phyloP scores from a whole-genome alignment of 2,329 filamentous ascomycete genomes.

The Periconia macrospinosa region DNA sequence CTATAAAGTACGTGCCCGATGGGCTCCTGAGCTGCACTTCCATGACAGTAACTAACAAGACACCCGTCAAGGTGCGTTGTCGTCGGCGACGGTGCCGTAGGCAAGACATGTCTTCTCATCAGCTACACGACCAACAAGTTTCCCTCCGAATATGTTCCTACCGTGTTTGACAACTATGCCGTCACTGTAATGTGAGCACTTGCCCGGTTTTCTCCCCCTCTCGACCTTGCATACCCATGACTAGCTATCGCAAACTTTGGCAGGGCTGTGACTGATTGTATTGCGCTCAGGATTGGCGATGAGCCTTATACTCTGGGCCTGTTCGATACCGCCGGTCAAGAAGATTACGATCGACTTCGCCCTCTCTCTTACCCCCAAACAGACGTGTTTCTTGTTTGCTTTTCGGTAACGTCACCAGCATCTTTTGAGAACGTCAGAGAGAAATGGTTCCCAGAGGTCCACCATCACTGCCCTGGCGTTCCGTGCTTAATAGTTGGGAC shows the following conservation, averaged over 20 bases:
- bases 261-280: constrained; percentile 22
- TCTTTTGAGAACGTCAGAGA: constrained; percentile 99
- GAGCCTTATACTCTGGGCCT: constrained; percentile 96
- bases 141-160: constrained; percentile 98
- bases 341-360: constrained; percentile 97
- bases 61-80: constrained; percentile 78
- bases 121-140: constrained; percentile 99
- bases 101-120: constrained; percentile 98
- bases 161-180: constrained; percentile 99
- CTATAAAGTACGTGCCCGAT: constrained; percentile 42
- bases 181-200: constrained; percentile 93
- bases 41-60: constrained; percentile 1
- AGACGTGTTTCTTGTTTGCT: constrained; percentile 98
- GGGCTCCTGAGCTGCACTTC: neutral
- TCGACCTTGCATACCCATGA: neutral
- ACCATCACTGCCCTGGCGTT: constrained; percentile 97
- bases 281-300: constrained; percentile 81
- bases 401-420: constrained; percentile 94
- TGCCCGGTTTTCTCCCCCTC: neutral
- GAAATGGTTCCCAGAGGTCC: constrained; percentile 98
- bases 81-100: constrained; percentile 97
- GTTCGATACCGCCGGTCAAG: constrained; percentile 98
- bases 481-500: constrained; percentile 98
- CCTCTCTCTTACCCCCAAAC: constrained; percentile 98
- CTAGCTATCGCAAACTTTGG: neutral